Conservation (phyloP, 768 basidiomycete genomes). For the Leucosporidium creatinivorum region DNA sequence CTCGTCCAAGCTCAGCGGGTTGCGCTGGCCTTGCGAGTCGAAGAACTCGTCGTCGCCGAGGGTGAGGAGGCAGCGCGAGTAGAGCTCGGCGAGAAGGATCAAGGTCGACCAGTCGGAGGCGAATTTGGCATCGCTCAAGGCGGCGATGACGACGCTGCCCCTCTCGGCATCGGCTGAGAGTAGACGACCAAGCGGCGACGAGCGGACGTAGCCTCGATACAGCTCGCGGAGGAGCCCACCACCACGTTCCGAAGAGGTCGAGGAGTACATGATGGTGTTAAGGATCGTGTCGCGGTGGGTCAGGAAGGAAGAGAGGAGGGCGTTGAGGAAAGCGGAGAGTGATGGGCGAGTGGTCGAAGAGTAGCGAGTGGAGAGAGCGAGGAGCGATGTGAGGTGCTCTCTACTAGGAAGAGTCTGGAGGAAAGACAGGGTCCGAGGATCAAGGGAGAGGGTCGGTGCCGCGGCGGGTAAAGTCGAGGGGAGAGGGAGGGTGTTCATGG, state of each 20-base stretch:
- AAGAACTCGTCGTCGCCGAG: slow-evolving; percentile 99
- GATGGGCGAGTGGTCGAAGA: slow-evolving; percentile 48
- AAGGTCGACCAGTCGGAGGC: slow-evolving; percentile 58
- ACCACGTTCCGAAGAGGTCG: slow-evolving; percentile 45
- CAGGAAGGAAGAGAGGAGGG: slow-evolving; percentile 58
- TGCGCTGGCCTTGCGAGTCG: slow-evolving; percentile 45
- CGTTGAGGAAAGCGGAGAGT: slow-evolving; percentile 55
- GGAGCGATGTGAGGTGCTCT: slow-evolving; percentile 14
- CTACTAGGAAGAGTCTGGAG: slow-evolving; percentile 4
- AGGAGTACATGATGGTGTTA: slow-evolving; percentile 41
- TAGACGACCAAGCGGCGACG: slow-evolving; percentile 57
- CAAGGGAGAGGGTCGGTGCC: neutral
- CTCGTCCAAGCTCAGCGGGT: slow-evolving; percentile 76
- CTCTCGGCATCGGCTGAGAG: slow-evolving; percentile 36
- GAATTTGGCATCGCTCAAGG: slow-evolving; percentile 47
- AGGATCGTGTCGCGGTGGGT: slow-evolving; percentile 55
- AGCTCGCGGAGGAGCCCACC: slow-evolving; percentile 66
- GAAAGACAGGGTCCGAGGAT: neutral
- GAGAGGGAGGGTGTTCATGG: neutral
- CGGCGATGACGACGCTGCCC: slow-evolving; percentile 4
- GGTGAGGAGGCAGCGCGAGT: slow-evolving; percentile 73
- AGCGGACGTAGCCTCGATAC: slow-evolving; percentile 59
- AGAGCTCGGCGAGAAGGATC: slow-evolving; percentile 70
- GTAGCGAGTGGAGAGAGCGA: slow-evolving; percentile 52
- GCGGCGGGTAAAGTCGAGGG: neutral